Base-by-base conservation (phyloP, 768 basidiomycete species). In the Kwoniella shandongensis region DNA sequence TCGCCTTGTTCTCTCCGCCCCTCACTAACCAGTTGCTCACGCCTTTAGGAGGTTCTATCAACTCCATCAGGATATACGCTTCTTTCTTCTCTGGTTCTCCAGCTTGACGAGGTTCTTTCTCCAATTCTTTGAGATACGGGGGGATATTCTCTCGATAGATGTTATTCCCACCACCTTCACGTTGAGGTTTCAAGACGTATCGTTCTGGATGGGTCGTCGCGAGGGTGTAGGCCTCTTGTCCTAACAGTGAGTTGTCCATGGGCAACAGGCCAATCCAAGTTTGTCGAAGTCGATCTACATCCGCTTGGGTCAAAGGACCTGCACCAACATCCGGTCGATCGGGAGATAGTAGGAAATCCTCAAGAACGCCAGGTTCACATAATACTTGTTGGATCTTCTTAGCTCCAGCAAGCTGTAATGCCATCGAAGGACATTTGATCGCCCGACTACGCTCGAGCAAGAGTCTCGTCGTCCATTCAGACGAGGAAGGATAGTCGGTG, bases 121-220 rank as follows among this genome's bases (percentile, higher is more conserved):
- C 82, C 2, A 97, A 79, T 5, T 69, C 69, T 13, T 86, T 83
- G 2, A 99, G 79, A 76, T 91, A 91, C 0, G 79, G 62, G 0
- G 88, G 89, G 46, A 97, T 94, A 45, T 85, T 84, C 2, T 79
- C 79, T 58, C 88, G 88, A 78, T 97, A 98, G 23, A 98, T 82
- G 67, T 99, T 99, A 68, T 97, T 96, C 7, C 94, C 94, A 0
- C 94, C 94, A 1, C 94, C 94, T 79, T 99, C 94, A n/a, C 93
- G 83, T 74, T 98, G 94, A 0, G 94, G 94, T 75, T 99, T 99
- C 45, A 99, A 81, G 1, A 98, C 94, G 25, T 91, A 83, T 5
- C 80, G 78, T 5, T 77, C 72, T 0, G 85, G 81, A 13, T 79
- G 62, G 10, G 77, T 74, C 18, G 81, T 79, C 0, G 89, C 88